phyloP scores from a whole-genome alignment of 2,329 filamentous ascomycete species.

The Hypoxylon sp. region DNA sequence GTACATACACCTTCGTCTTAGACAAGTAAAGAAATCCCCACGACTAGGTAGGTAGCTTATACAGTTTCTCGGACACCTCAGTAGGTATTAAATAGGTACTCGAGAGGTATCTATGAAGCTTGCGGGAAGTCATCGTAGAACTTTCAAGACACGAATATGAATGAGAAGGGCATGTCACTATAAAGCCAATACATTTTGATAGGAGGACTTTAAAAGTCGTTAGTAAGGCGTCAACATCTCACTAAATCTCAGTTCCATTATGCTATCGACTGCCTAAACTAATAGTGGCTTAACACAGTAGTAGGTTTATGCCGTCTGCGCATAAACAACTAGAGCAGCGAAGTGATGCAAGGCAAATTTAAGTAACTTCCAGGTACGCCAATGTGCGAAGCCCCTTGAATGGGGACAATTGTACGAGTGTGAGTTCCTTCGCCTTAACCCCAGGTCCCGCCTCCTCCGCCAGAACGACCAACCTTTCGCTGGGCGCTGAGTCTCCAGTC shows the following conservation, averaged over 20 bases:
- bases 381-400: neutral
- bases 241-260: too few relatives aligned
- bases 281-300: neutral
- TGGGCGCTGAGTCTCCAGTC: conserved; percentile 96
- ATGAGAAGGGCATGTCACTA: neutral
- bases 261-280: neutral
- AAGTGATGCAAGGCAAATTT: neutral
- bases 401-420: neutral
- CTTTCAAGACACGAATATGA: neutral
- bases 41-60: too few relatives aligned
- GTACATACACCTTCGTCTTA: too few relatives aligned
- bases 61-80: neutral
- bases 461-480: conserved; percentile 83
- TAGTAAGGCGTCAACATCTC: too few relatives aligned
- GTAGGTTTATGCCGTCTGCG: neutral
- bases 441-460: conserved; percentile 92
- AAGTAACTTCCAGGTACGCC: too few relatives aligned
- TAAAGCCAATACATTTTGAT: neutral
- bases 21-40: too few relatives aligned
- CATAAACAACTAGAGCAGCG: neutral
- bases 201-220: too few relatives aligned
- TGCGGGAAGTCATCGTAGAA: neutral
- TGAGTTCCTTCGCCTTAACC: conserved; percentile 62
- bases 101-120: too few relatives aligned
- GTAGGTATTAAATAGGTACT: too few relatives aligned